A percentile compares a stretch with the other conserved stretches of the same genome.
These are phyloP conservation scores for Rhodotorula sp. DNA, from an alignment of 1,284 basidiomycete species.

Conservation along the genomic window DNA sequence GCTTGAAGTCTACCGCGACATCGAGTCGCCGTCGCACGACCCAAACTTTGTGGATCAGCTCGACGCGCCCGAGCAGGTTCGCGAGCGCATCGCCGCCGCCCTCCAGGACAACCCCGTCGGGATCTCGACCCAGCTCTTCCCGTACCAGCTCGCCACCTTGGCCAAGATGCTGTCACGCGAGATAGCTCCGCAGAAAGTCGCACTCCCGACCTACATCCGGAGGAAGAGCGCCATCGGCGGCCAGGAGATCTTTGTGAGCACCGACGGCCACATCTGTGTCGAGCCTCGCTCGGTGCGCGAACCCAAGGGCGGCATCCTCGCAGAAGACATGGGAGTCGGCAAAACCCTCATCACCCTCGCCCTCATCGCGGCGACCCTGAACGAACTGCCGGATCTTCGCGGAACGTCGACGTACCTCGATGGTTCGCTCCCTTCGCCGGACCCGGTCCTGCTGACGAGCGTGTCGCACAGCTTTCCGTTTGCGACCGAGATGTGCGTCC, in stretches of 20 bases:
- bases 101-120: conserved; percentile 26
- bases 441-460: conserved; percentile 44
- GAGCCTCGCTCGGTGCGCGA: conserved; percentile 27
- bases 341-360: conserved; percentile 53
- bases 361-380: conserved; percentile 48
- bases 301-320: conserved; percentile 41
- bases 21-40: conserved; percentile 32
- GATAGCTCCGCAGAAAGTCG: conserved; percentile 30
- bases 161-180: conserved; percentile 44
- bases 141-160: conserved; percentile 35
- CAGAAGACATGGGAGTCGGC: conserved; percentile 54
- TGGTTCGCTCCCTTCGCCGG: conserved; percentile 34
- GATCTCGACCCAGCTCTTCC: conserved; percentile 20
- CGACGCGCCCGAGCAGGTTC: conserved; percentile 2
- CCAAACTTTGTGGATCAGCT: conserved; percentile 5
- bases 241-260: conserved; percentile 4
- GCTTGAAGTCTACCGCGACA: conserved; percentile 40
- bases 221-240: not conserved
- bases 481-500: conserved; percentile 10
- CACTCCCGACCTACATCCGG: conserved; percentile 20
- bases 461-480: conserved; percentile 46
- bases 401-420: conserved; percentile 20
- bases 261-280: conserved; percentile 15
- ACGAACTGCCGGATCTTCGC: conserved; percentile 29
- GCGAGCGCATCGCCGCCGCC: conserved; percentile 22